Percentiles rank a stretch among this genome's conserved stretches.
Conservation (phyloP, 164 flowering plant species). For the Magnolia sinica region DNA sequence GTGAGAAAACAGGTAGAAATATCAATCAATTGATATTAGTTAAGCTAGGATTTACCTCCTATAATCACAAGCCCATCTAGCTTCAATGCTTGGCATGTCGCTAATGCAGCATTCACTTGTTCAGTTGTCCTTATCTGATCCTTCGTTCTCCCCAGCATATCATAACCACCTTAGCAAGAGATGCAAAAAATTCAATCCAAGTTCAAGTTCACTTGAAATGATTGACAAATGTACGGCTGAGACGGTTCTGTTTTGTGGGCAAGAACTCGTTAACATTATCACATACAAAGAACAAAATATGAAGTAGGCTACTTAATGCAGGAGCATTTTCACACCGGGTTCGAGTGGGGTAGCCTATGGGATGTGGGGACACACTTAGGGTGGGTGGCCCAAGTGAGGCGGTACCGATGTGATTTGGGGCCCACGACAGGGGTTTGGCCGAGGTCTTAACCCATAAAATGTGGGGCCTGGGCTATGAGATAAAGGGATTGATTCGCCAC, state of each 20-base stretch:
- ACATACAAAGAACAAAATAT: not conserved
- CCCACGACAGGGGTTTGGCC: no score
- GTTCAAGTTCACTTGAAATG: not conserved
- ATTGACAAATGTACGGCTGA: not conserved
- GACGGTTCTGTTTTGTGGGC: not conserved
- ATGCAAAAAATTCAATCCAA: not conserved
- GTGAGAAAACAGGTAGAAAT: not conserved
- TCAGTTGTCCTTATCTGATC: slow-evolving; percentile 23
- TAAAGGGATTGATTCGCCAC: no score
- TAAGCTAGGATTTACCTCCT: slow-evolving; percentile 9
- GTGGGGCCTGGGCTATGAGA: no score
- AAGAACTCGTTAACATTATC: not conserved
- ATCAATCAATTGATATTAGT: not conserved
- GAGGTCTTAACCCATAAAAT: no score
- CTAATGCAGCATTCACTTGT: slow-evolving; percentile 15
- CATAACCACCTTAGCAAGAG: slow-evolving; percentile 22
- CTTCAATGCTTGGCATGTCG: slow-evolving; percentile 9
- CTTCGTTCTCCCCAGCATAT: slow-evolving; percentile 25
- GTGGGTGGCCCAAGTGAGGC: no score
- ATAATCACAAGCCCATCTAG: slow-evolving; percentile 18
- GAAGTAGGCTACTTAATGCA: no score
- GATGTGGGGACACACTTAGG: no score
- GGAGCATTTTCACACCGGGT: no score
- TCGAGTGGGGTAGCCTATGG: no score
- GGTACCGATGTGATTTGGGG: no score